phyloP scores from a whole-genome alignment of 148 eudicot species.

The Chenopodium album region DNA sequence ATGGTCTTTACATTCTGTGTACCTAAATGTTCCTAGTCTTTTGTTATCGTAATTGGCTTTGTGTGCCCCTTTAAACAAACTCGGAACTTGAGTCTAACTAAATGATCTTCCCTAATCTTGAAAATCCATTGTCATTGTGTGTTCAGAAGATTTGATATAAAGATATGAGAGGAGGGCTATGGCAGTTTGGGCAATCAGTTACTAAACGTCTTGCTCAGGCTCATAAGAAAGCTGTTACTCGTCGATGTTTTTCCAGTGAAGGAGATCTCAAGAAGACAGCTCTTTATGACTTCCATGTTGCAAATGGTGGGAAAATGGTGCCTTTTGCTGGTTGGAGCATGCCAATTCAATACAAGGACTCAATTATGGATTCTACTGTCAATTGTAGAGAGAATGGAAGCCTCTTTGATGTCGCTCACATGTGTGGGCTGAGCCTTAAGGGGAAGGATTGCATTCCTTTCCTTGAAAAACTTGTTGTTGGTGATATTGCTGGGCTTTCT shows the following conservation, averaged over 20 bases:
- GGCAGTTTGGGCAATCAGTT: constrained; percentile 95
- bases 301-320: constrained; percentile 95
- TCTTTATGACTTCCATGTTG: constrained; percentile 82
- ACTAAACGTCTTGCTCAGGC: constrained; percentile 83
- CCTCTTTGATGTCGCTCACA: constrained; percentile 92
- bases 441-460: constrained; percentile 87
- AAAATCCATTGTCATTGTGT: not conserved
- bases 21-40: not conserved
- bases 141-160: constrained; percentile 26
- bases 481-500: constrained; percentile 88
- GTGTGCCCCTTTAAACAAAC: not conserved
- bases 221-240: constrained; percentile 59
- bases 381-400: constrained; percentile 91
- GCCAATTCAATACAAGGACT: constrained; percentile 99
- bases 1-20: not conserved
- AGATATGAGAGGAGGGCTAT: constrained; percentile 84
- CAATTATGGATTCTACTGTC: constrained; percentile 90
- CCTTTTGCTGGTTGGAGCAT: constrained; percentile 99
- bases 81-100: not conserved
- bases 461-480: constrained; percentile 89
- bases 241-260: constrained; percentile 72
- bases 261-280: constrained; percentile 84
- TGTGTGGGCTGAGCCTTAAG: constrained; percentile 89
- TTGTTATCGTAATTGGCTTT: not conserved
- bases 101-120: not conserved